phyloP scores from a whole-genome alignment of 2,329 filamentous ascomycete genomes.

The Ophiostoma triangulosporum region DNA sequence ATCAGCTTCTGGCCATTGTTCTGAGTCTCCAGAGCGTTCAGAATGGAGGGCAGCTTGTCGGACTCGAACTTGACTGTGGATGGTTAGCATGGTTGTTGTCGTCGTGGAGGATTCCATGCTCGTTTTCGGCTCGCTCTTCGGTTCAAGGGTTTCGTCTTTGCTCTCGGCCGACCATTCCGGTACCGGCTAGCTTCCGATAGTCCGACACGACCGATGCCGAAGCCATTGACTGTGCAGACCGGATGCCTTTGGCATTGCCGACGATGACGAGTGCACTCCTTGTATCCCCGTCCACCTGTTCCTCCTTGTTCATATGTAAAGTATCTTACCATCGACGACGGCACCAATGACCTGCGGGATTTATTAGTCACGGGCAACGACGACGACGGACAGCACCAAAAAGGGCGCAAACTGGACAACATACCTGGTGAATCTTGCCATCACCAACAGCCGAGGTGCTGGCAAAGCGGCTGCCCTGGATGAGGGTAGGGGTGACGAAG shows the following conservation, averaged over 20 bases:
- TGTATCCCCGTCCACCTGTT: too few species aligned
- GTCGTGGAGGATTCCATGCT: background rate
- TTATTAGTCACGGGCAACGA: constrained; percentile 13
- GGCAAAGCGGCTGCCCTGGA: constrained; percentile 40
- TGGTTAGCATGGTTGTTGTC: constrained; percentile 15
- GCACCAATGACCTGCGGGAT: constrained; percentile 82
- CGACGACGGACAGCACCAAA: background rate
- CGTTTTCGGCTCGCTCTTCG: background rate
- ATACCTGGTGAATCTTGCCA: constrained; percentile 58
- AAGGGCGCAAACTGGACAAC: constrained; percentile 15
- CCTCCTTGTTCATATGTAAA: constrained; percentile 15
- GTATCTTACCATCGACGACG: constrained; percentile 80
- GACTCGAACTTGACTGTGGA: constrained; percentile 84
- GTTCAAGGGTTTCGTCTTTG: background rate
- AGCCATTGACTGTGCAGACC: background rate
- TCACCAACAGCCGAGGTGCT: constrained; percentile 44
- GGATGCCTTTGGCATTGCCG: background rate
- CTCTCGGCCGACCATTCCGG: background rate
- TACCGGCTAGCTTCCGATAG: background rate
- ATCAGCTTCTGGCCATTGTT: constrained; percentile 92
- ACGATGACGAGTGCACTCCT: background rate
- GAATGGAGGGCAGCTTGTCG: constrained; percentile 87
- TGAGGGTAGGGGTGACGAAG: constrained; percentile 12
- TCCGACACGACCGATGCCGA: background rate
- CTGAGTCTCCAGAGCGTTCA: constrained; percentile 85